A percentile compares a stretch with the other conserved stretches of the same genome.
Evolutionary conservation across 116 monocot genomes (phyloP).

Genomic region (Cymodocea nodosa): DNA sequence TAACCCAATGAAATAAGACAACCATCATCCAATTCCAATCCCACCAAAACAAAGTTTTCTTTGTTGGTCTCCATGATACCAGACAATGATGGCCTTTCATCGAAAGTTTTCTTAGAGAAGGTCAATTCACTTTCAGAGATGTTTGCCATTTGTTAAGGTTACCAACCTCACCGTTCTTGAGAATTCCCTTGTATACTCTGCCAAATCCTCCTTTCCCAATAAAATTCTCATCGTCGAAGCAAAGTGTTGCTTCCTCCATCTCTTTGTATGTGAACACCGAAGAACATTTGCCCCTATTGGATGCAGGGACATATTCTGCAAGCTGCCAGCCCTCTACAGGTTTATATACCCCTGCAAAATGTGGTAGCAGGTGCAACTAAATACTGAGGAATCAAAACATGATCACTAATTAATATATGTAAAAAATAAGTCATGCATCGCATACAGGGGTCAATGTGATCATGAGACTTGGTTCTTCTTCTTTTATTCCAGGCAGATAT

Average conservation of each 20-base stretch:
- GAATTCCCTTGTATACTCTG: constrained; percentile 59
- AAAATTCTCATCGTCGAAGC: constrained; percentile 55
- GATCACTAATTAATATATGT: background rate
- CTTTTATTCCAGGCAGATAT: constrained; percentile 83
- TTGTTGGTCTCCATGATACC: too few relatives aligned
- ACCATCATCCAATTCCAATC: too few relatives aligned
- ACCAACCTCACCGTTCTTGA: constrained; percentile 57
- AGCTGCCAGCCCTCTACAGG: constrained; percentile 62
- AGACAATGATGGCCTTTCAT: too few relatives aligned
- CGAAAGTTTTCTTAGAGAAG: too few relatives aligned
- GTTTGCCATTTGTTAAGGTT: background rate
- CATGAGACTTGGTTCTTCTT: constrained; percentile 60
- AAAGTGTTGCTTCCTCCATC: constrained; percentile 75
- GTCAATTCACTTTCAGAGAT: too few relatives aligned
- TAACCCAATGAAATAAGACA: too few relatives aligned
- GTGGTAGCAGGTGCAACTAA: background rate
- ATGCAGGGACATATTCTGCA: constrained; percentile 24
- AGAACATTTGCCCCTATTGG: constrained; percentile 35
- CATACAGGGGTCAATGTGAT: constrained; percentile 64
- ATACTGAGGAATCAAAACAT: background rate
- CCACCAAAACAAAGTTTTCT: too few relatives aligned
- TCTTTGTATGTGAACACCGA: constrained; percentile 67
- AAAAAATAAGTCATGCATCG: background rate
- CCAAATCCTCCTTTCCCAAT: constrained; percentile 87
- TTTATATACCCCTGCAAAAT: constrained; percentile 57